These are phyloP conservation scores for Aspergillus biplanus DNA, from an alignment of 495 filamentous ascomycete genomes.

Conservation along the genomic window DNA sequence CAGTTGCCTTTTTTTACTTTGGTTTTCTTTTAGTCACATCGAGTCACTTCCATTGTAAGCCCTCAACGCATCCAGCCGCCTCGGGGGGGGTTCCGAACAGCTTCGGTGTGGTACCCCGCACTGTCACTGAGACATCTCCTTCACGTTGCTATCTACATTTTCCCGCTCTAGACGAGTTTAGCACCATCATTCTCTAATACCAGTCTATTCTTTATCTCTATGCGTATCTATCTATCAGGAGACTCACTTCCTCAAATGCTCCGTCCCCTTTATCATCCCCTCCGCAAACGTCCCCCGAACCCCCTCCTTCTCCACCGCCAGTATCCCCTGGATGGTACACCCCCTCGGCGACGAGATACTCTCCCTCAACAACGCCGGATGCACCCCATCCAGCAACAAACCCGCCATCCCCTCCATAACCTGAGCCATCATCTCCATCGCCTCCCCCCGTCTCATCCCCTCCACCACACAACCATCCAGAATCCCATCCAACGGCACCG, in stretches of 20 bases:
- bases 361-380: slow-evolving; percentile 39
- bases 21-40: not conserved
- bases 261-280: slow-evolving; percentile 23
- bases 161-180: not conserved
- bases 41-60: not conserved
- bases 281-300: slow-evolving; percentile 31
- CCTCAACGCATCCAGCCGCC: not conserved
- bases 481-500: slow-evolving; percentile 42
- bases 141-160: not conserved
- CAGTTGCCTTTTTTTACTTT: not conserved
- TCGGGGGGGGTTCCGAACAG: not conserved
- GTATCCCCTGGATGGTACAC: slow-evolving; percentile 40
- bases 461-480: slow-evolving; percentile 45
- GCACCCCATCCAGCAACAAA: slow-evolving; percentile 35
- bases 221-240: not conserved
- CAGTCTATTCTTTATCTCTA: not conserved
- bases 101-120: not conserved
- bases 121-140: not conserved
- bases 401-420: slow-evolving; percentile 37
- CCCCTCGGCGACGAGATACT: slow-evolving; percentile 43
- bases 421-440: slow-evolving; percentile 38
- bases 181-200: not conserved
- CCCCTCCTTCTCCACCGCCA: slow-evolving; percentile 38
- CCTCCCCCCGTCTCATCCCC: slow-evolving; percentile 39
- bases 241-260: slow-evolving; percentile 19